Conservation (phyloP, 805 yeast genomes). For the Spathaspora arborariae region DNA sequence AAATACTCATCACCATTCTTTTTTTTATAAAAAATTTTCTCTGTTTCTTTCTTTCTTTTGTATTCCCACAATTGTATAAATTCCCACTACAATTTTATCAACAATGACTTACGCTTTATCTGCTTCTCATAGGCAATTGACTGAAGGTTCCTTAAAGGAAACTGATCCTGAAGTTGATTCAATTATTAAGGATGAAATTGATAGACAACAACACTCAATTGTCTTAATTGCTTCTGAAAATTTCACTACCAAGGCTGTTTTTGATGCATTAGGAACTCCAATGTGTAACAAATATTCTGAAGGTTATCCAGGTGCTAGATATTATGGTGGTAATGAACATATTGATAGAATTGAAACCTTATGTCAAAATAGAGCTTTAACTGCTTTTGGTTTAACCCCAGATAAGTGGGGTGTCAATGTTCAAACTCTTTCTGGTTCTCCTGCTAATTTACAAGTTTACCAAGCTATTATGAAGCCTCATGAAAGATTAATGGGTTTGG, state of each 20-base stretch:
- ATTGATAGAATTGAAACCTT: constrained; percentile 87
- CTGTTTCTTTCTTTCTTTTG: background rate
- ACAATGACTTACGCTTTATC: constrained; percentile 13
- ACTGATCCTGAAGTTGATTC: constrained; percentile 83
- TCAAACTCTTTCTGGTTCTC: constrained; percentile 93
- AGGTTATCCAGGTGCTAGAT: constrained; percentile 97
- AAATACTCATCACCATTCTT: background rate
- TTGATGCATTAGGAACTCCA: constrained; percentile 91
- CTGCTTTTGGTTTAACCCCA: constrained; percentile 73
- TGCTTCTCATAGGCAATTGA: constrained; percentile 42
- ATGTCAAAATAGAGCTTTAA: constrained; percentile 88
- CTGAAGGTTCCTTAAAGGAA: constrained; percentile 61
- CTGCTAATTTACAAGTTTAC: constrained; percentile 92
- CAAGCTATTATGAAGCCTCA: constrained; percentile 85
- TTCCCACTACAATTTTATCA: background rate
- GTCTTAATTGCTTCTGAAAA: constrained; percentile 94
- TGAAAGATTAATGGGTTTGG: constrained; percentile 95
- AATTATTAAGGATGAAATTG: constrained; percentile 71
- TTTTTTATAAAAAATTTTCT: background rate
- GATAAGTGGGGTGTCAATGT: constrained; percentile 97
- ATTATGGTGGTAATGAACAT: constrained; percentile 96
- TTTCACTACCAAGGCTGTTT: constrained; percentile 91
- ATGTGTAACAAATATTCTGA: constrained; percentile 98
- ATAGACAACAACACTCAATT: constrained; percentile 87
- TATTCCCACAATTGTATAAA: background rate